Percentiles rank a stretch among this genome's conserved stretches.
Evolutionary conservation across 1,139 yeast species (phyloP).

Genomic region (Blastobotrys illinoisensis): DNA sequence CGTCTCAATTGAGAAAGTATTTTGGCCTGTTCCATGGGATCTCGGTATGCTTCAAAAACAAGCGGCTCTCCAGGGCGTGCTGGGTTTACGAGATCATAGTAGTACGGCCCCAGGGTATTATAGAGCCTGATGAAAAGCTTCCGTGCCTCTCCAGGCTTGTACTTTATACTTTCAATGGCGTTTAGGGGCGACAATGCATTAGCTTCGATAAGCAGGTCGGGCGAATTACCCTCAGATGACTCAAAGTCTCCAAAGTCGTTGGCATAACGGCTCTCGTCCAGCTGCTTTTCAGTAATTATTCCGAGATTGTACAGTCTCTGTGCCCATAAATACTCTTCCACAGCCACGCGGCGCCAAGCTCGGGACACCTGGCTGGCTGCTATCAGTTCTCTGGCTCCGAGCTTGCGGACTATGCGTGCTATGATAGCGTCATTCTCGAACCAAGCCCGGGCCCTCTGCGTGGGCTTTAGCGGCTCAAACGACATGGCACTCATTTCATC

Average conservation of each 20-base stretch:
- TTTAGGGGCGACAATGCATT: constrained; percentile 13
- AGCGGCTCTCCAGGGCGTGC: constrained; percentile 22
- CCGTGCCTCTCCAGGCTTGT: constrained; percentile 18
- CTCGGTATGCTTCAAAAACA: constrained; percentile 21
- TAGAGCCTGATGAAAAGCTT: constrained; percentile 20
- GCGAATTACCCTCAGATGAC: not conserved
- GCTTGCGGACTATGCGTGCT: constrained; percentile 15
- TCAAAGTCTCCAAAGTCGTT: not conserved
- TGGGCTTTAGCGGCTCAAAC: constrained; percentile 12
- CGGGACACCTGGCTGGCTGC: constrained; percentile 33
- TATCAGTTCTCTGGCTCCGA: constrained; percentile 27
- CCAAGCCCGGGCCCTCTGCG: constrained; percentile 6
- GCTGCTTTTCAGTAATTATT: constrained; percentile 19
- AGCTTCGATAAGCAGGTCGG: not conserved
- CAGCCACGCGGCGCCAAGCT: constrained; percentile 32
- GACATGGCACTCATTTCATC: constrained; percentile 7
- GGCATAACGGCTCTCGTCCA: not conserved
- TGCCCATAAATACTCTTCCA: constrained; percentile 45
- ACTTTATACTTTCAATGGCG: constrained; percentile 19
- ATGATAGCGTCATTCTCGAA: constrained; percentile 5
- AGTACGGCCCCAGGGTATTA: constrained; percentile 24
- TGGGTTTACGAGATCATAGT: constrained; percentile 23
- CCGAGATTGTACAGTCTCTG: constrained; percentile 44
- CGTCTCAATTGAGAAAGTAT: constrained; percentile 25
- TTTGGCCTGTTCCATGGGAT: constrained; percentile 30